Evolutionary conservation across 805 yeast species (phyloP).

Genomic region (Candida boleticola): DNA sequence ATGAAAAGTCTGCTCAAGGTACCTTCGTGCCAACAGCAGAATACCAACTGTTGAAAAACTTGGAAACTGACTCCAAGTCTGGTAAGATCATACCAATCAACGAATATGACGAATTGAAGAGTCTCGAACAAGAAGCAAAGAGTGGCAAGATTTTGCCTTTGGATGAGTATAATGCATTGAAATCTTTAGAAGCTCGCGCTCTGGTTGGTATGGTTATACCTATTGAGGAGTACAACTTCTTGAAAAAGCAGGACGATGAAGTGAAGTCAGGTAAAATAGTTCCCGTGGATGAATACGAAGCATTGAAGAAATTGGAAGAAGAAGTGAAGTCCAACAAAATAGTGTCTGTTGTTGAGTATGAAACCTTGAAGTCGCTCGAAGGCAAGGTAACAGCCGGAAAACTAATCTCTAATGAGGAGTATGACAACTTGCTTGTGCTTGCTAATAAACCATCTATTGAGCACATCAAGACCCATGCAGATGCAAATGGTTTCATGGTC

Average conservation of each 20-base stretch:
- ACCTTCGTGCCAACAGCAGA: neutral
- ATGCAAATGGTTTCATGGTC: slow-evolving; percentile 25
- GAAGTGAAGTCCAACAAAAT: neutral
- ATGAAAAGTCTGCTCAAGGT: neutral
- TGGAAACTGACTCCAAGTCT: neutral
- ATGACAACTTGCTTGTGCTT: slow-evolving; percentile 28
- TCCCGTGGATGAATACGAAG: slow-evolving; percentile 11
- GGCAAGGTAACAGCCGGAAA: slow-evolving; percentile 7
- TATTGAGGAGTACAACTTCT: slow-evolving; percentile 2
- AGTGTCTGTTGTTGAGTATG: slow-evolving; percentile 13
- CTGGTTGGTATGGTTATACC: slow-evolving; percentile 6
- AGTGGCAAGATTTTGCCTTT: neutral
- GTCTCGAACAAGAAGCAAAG: neutral
- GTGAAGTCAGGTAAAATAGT: slow-evolving; percentile 3
- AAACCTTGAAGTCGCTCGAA: slow-evolving; percentile 15
- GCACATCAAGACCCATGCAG: slow-evolving; percentile 23
- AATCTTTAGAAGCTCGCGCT: neutral
- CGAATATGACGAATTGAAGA: slow-evolving; percentile 2
- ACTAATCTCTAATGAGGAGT: slow-evolving; percentile 18
- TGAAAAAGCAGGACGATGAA: neutral
- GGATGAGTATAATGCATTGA: neutral
- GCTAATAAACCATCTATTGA: slow-evolving; percentile 30
- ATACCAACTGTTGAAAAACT: neutral
- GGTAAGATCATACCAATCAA: neutral
- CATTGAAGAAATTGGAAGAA: slow-evolving; percentile 5